Conservation (phyloP, 257 asterid species). For the Orobanche coerulescens region DNA sequence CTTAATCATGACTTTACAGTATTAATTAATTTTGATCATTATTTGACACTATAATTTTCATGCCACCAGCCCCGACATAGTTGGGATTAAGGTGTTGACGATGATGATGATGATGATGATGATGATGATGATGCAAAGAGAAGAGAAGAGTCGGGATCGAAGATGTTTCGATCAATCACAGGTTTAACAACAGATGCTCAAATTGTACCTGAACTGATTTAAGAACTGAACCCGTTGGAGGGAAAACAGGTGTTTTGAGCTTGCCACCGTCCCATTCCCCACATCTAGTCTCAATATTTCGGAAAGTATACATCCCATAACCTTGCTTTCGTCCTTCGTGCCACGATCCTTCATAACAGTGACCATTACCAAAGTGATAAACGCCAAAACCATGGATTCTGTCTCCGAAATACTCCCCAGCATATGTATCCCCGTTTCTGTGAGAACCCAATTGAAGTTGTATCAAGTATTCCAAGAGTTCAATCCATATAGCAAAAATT, state of each 20-base stretch:
- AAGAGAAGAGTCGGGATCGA: background rate
- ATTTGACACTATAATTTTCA: too few relatives aligned
- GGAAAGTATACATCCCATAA: slow-evolving; percentile 63
- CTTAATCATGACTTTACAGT: too few relatives aligned
- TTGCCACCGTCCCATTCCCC: slow-evolving; percentile 81
- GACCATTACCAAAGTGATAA: slow-evolving; percentile 76
- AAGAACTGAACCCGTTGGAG: slow-evolving; percentile 36
- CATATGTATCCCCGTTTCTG: slow-evolving; percentile 80
- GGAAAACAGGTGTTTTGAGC: slow-evolving; percentile 39
- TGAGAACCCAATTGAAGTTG: slow-evolving; percentile 1
- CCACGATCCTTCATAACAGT: slow-evolving; percentile 91
- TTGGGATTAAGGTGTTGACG: too few relatives aligned
- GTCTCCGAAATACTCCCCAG: slow-evolving; percentile 82
- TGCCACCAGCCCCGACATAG: too few relatives aligned
- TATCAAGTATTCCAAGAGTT: background rate
- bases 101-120: too few relatives aligned
- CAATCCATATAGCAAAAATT: background rate
- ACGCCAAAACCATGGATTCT: slow-evolving; percentile 85
- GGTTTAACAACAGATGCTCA: background rate
- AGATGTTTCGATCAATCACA: background rate
- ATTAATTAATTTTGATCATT: too few relatives aligned
- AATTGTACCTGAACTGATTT: slow-evolving; percentile 60
- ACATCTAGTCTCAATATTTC: slow-evolving; percentile 48
- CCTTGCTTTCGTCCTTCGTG: slow-evolving; percentile 94
- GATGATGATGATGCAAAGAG: too few relatives aligned